Evolutionary conservation across 73 alveolate species (phyloP), one percentile per base, ranked within the genome.

Genomic region (Symbiodinium pilosum): DNA sequence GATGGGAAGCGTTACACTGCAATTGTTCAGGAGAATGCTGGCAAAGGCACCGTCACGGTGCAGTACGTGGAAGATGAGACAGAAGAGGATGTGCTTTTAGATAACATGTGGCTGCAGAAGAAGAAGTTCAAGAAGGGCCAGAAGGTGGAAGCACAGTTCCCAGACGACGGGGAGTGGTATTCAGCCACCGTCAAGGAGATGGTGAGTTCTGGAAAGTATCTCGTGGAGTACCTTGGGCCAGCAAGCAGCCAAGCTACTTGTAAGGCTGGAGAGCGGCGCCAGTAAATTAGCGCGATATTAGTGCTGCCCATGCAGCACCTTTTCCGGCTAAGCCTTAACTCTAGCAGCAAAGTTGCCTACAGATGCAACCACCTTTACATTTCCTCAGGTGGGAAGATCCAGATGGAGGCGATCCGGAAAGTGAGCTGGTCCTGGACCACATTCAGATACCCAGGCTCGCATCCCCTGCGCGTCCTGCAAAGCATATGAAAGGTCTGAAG

Each of bases 331-430:
- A n/a, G n/a, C n/a, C n/a, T n/a, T n/a, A n/a, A n/a, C n/a, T n/a
- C n/a, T n/a, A n/a, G n/a, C n/a, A n/a, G n/a, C n/a, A n/a, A n/a
- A n/a, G n/a, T n/a, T n/a, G n/a, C n/a, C n/a, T n/a, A n/a, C n/a
- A n/a, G n/a, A n/a, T n/a, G n/a, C n/a, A n/a, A n/a, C n/a, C n/a
- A n/a, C n/a, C n/a, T n/a, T n/a, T n/a, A n/a, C n/a, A n/a, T n/a
- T n/a, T n/a, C n/a, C 26, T 5, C 77, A 91, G 97, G 88, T 91
- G 97, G 97, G 97, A 91, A 69, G 97, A 91, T 41, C 88, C 97
- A 2, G 97, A 91, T 69, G 97, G 97, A 20, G 77, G 97, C 47
- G 97, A 91, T 43, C 97, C 97, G 26, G 97, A 91, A 43, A 56
- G 88, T n/a, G 44, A 32, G 43, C 86, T 73, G n/a, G 42, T 73